Conservation (phyloP, 495 filamentous ascomycete genomes). For the Cercophora sp. region DNA sequence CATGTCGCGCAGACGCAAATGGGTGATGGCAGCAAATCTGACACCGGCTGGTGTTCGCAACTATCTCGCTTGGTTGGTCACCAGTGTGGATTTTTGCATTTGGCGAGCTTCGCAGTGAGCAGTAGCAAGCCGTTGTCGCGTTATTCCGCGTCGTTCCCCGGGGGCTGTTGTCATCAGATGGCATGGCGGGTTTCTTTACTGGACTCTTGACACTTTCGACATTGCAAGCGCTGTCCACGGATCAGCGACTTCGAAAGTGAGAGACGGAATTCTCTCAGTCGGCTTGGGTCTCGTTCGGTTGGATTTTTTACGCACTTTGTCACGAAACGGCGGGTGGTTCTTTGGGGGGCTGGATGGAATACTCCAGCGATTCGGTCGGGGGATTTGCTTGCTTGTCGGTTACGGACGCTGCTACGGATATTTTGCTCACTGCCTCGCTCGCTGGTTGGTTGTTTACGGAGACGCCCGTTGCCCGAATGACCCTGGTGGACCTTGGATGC, state of each 20-base stretch:
- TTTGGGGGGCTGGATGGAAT: background rate
- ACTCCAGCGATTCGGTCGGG: conserved; percentile 14
- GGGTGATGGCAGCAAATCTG: conserved; percentile 21
- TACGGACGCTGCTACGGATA: conserved; percentile 20
- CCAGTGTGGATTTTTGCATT: conserved; percentile 19
- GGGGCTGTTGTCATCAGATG: conserved; percentile 8
- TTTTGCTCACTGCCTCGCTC: conserved; percentile 35
- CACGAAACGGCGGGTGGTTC: background rate
- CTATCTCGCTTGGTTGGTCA: conserved; percentile 30
- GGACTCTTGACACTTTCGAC: background rate
- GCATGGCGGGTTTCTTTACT: background rate
- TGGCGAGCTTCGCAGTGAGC: conserved; percentile 35
- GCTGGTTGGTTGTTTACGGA: conserved; percentile 19
- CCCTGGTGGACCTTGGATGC: conserved; percentile 13
- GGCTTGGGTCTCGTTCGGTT: conserved; percentile 8
- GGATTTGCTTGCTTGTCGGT: conserved; percentile 26
- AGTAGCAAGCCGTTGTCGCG: conserved; percentile 10
- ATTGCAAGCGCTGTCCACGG: background rate
- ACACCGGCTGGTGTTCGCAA: conserved; percentile 18
- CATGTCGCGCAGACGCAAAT: conserved; percentile 17
- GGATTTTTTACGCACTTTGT: conserved; percentile 3
- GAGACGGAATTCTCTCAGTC: conserved; percentile 2
- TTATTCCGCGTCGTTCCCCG: conserved; percentile 10
- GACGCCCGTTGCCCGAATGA: conserved; percentile 4
- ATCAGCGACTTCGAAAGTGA: conserved; percentile 1